Base-by-base conservation (phyloP, 495 filamentous ascomycete genomes). In the Lasiosphaeria hispida region DNA sequence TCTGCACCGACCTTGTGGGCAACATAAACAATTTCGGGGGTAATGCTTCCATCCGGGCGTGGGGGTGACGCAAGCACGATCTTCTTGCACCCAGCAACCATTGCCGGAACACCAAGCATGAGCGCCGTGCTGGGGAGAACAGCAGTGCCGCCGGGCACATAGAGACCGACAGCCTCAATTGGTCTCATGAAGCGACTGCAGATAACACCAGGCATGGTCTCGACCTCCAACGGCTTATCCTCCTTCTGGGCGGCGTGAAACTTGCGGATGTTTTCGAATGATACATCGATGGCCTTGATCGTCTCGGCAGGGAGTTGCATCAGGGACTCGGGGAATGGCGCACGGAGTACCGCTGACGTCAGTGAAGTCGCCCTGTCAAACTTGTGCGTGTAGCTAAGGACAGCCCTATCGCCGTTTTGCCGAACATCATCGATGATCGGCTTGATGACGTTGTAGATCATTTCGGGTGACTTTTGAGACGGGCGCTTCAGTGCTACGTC, bases 11-110 rank as follows among this genome's bases (percentile, higher is more conserved):
- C 85, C 75, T 96, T 97, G 81, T 97, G 92, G 18, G 94, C 95
- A n/a, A 90, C 85, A 66, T 98, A 98, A 34, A 98, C 93, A 52
- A 98, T 96, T 73, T 98, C 94, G 4, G 94, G 94, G 0, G 93
- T 96, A 61, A 97, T 83, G 61, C 83, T 90, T 40, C 94, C 94
- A 66, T 98, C 94, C 0, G 87, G 70, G 49, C 94, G 87, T 7
- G 94, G 95, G 7, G 94, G 94, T 0, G 93, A 92, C 9, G 95
- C 94, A 33, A 98, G 70, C 17, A 98, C 87, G 44, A 98, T 97
- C 72, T 86, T 92, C 71, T 91, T 85, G 80, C 94, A 98, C n/a
- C 94, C 95, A 10, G 94, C 94, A 4, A 97, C 94, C 85, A 94
- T 92, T 35, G 94, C 94, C 14, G 94, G 94, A 6, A 97, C 94